Evolutionary conservation across 495 filamentous ascomycete genomes (phyloP), one percentile per base, ranked within the genome.

Genomic region (Podospora appendiculata): DNA sequence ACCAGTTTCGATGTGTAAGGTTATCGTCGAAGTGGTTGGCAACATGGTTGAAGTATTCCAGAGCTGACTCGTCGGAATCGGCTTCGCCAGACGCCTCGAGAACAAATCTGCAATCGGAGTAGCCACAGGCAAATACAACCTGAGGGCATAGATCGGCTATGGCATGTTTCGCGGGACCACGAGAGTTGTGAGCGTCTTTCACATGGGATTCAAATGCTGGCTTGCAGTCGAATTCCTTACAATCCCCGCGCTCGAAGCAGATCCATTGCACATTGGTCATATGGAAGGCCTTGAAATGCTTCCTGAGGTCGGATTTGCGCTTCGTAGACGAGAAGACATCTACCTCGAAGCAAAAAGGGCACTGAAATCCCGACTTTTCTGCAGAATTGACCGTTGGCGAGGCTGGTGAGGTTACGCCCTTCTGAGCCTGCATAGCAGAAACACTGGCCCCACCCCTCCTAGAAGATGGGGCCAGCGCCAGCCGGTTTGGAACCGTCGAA

Each of bases 41-140:
- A 13, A 65, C 55, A 41, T 65, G 62, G 39, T 54, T 50, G 45
- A 65, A 56, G 51, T 65, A 65, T 19, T 58, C 51, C n/a, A 48
- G 34, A 1, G 48, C 50, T 19, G 48, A 52, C 19, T 52, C 41
- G 0, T 51, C 45, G 3, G 53, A 50, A 12, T 59, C 59, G 12
- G 44, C 52, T 8, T 58, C 50, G 16, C 25, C 41, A 6, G 57
- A 18, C 10, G 62, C 56, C 47, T 63, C 62, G 14, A 60, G 57
- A 1, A 65, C 53, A 4, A 57, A 47, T n/a, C 44, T 43, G 45
- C 62, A 62, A 48, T 58, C 52, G 38, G 51, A 52, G 42, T 62
- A 62, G 34, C 62, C 62, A 46, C 62, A 65, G 13, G 57, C 59
- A 32, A 65, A 63, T 6, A 65, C 62, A 4, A 57, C 45, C 40